Conservation (phyloP, 2,329 filamentous ascomycete genomes). For the Periconia digitata region DNA sequence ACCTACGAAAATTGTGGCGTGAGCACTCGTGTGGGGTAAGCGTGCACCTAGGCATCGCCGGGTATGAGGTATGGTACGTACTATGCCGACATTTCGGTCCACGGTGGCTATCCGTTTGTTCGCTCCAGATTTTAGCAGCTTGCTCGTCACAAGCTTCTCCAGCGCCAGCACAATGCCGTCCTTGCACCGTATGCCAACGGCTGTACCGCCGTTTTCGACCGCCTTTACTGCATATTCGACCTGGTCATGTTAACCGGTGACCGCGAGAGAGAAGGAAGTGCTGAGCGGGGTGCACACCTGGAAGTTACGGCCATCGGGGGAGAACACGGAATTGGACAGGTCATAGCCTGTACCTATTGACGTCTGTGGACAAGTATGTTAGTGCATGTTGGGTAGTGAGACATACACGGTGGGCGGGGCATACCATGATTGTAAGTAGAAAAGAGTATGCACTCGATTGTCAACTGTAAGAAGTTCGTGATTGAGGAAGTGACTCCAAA, state of each 20-base stretch:
- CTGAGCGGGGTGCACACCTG: conserved; percentile 62
- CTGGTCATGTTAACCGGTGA: conserved; percentile 37
- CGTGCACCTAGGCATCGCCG: background rate
- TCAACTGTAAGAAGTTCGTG: conserved; percentile 10
- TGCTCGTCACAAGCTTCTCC: conserved; percentile 95
- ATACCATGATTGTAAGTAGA: conserved; percentile 30
- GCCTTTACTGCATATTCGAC: conserved; percentile 98
- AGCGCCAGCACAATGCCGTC: conserved; percentile 94
- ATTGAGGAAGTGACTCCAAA: conserved; percentile 2
- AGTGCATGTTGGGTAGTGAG: conserved; percentile 12
- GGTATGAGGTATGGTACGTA: conserved; percentile 53
- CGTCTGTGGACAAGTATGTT: conserved; percentile 63
- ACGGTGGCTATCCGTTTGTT: conserved; percentile 98
- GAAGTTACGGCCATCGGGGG: conserved; percentile 97
- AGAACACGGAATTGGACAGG: conserved; percentile 99
- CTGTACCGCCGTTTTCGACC: conserved; percentile 95
- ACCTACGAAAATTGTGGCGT: conserved; percentile 60
- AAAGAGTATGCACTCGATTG: background rate
- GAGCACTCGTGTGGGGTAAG: conserved; percentile 1
- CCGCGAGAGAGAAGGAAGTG: background rate
- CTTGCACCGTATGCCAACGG: conserved; percentile 94
- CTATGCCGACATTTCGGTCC: conserved; percentile 89
- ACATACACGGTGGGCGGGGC: conserved; percentile 14
- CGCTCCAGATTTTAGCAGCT: conserved; percentile 89
- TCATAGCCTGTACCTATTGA: conserved; percentile 99